Evolutionary conservation across 768 basidiomycete species (phyloP), one percentile per base, ranked within the genome.

Genomic region (Lactarius psammicola): DNA sequence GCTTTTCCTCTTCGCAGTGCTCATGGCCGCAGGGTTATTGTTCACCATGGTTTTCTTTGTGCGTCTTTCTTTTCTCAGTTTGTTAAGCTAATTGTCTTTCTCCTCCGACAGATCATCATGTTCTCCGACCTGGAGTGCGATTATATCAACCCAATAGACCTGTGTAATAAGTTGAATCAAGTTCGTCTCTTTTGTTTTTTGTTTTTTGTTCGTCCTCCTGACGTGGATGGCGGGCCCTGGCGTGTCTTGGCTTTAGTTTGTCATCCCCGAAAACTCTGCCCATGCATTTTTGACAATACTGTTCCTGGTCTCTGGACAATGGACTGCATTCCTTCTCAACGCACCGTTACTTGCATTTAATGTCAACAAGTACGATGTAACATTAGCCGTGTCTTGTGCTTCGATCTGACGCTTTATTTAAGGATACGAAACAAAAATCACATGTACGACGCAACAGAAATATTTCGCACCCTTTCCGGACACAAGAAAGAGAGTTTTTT

Each of bases 1-100:
- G 96, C 79, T 99, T 69, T 99, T 97, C 81, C 85, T 98, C 72
- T 95, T 98, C 76, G 86, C 94, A 75, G 95, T 98, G 76, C 87
- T 98, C 62, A 87, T 94, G 87, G 90, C 95, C 71, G 96, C 95
- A 23, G 94, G 89, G 38, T 82, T 98, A 66, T 81, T 99, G 66
- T 99, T 99, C 81, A 97, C 95, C 71, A 95, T 95, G 90, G 97
- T 99, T 75, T 99, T 98, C 84, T 99, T 97, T 79, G 96, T 98
- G 73, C 78, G 94, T 89, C 10, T 20, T 40, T 38, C 18, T n/a
- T 66, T 20, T 15, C 31, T 15, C 10, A 38, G n/a, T 44, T 18
- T 30, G 36, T 59, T 26, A 33, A 42, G 18, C 33, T 62, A 9
- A 60, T 33, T 40, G n/a, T n/a, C 34, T 56, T 34, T 59, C 38